Evolutionary conservation across 768 basidiomycete genomes (phyloP).

Genomic region (Naganishia randhawae): DNA sequence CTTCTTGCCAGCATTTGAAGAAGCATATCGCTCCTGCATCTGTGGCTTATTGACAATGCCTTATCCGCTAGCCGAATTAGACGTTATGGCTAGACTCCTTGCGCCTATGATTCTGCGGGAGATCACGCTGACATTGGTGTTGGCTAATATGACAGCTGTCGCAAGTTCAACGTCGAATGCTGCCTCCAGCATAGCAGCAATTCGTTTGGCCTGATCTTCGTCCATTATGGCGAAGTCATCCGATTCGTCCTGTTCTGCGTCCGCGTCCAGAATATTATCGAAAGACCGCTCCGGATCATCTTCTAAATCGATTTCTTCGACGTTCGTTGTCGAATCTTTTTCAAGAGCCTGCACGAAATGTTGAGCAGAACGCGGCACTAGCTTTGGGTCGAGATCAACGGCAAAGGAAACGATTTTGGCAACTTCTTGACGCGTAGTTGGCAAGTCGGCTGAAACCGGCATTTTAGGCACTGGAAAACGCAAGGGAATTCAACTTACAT

Average conservation of each 20-base stretch:
- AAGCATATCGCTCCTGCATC: neutral
- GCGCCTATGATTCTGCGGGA: conserved; percentile 70
- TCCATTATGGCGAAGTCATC: conserved; percentile 97
- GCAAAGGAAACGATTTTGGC: conserved; percentile 36
- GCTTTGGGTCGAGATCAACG: conserved; percentile 33
- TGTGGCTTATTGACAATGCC: neutral
- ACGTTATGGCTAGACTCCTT: conserved; percentile 36
- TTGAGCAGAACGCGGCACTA: conserved; percentile 32
- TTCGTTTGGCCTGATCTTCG: conserved; percentile 81
- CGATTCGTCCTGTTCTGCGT: conserved; percentile 55
- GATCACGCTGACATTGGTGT: conserved; percentile 83
- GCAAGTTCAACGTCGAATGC: conserved; percentile 85
- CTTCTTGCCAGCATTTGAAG: neutral
- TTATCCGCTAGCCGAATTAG: conserved; percentile 27
- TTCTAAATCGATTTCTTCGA: conserved; percentile 25
- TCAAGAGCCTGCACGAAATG: conserved; percentile 22
- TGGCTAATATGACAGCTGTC: conserved; percentile 83
- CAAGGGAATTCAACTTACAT: neutral
- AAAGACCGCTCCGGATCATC: conserved; percentile 8
- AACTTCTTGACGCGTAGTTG: conserved; percentile 50
- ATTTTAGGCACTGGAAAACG: conserved; percentile 25
- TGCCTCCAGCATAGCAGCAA: conserved; percentile 71
- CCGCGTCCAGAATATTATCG: neutral
- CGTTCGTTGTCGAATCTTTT: neutral
- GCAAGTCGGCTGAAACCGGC: conserved; percentile 54